Base-by-base conservation (phyloP, 495 filamentous ascomycete species). In the Halenospora varia region DNA sequence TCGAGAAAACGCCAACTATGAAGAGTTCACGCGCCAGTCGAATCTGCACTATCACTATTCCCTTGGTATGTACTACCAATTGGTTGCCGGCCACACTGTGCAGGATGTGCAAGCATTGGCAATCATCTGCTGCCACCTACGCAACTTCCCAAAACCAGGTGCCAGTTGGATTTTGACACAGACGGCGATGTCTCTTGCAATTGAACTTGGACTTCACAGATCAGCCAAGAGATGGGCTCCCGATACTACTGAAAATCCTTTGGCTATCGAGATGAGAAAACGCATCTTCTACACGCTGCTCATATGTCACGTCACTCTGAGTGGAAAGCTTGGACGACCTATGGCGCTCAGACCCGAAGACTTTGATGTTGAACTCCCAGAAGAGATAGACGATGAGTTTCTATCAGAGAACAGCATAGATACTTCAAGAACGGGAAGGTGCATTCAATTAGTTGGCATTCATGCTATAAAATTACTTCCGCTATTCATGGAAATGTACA, bases 71-170 rank as follows among this genome's bases (percentile, higher is more conserved):
- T 82, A 88, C 57, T 82, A 79, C 49, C 73, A 88, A 47, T 73
- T 93, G 10, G 68, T 82, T 39, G 72, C 70, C 19, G 79, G 76
- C 35, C 83, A 83, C 56, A 77, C 75, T 0, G 63, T 89, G 18
- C 76, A 85, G 41, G 81, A 86, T 58, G 68, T 91, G 3, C 88
- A 91, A 64, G 89, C 88, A 2, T 59, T 92, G 52, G 74, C 82
- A 17, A 73, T 92, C 71, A 82, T 93, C 48, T 81, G 79, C 47
- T 63, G 77, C 9, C 87, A 91, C 67, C 77, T 88, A 1, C 82
- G 89, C 49, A 85, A 81, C 60, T 87, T 90, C 53, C 87, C 89
- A n/a, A 89, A 90, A 62, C 88, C 89, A 23, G 87, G 85, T 22
- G 84, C 85, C 51, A 84, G 84, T 20, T 85, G 81, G 73, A 77